phyloP scores from a whole-genome alignment of 2,329 filamentous ascomycete genomes.

The Neonectria neomacrospora region DNA sequence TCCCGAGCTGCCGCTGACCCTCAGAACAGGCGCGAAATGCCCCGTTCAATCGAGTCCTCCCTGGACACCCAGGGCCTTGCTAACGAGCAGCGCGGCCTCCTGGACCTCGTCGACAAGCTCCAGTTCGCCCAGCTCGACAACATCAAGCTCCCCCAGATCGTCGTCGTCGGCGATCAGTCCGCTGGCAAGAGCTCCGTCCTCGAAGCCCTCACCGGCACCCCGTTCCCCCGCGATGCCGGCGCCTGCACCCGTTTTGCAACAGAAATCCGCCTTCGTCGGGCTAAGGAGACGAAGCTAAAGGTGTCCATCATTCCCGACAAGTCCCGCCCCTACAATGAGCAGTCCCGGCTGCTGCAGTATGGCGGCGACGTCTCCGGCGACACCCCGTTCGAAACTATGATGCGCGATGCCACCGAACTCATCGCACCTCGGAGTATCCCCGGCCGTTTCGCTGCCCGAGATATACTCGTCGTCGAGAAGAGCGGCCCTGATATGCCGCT shows the following conservation, averaged over 20 bases:
- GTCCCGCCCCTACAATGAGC: constrained; percentile 57
- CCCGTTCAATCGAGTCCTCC: constrained; percentile 59
- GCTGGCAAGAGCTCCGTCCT: constrained; percentile 73
- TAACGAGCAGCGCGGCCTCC: constrained; percentile 65
- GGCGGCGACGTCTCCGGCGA: constrained; percentile 58
- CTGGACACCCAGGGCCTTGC: constrained; percentile 62
- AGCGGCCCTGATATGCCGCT: constrained; percentile 68
- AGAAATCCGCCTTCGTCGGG: constrained; percentile 65
- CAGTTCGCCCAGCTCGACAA: constrained; percentile 63
- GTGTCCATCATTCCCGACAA: constrained; percentile 68
- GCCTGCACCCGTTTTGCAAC: constrained; percentile 72
- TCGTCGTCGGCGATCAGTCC: constrained; percentile 73
- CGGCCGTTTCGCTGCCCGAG: constrained; percentile 61
- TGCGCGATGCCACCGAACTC: constrained; percentile 61
- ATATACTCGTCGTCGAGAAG: constrained; percentile 69
- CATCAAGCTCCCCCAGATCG: constrained; percentile 68
- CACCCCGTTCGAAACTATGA: constrained; percentile 61
- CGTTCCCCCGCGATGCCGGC: constrained; percentile 68
- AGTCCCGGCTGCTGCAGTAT: constrained; percentile 59
- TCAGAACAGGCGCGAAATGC: constrained; percentile 47
- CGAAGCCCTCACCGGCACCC: constrained; percentile 71
- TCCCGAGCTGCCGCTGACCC: constrained; percentile 39
- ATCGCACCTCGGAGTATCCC: constrained; percentile 63
- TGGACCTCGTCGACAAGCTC: constrained; percentile 68
- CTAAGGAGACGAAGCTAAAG: constrained; percentile 56